phyloP scores from a whole-genome alignment of 1,139 yeast genomes.

The Candida mesenterica region DNA sequence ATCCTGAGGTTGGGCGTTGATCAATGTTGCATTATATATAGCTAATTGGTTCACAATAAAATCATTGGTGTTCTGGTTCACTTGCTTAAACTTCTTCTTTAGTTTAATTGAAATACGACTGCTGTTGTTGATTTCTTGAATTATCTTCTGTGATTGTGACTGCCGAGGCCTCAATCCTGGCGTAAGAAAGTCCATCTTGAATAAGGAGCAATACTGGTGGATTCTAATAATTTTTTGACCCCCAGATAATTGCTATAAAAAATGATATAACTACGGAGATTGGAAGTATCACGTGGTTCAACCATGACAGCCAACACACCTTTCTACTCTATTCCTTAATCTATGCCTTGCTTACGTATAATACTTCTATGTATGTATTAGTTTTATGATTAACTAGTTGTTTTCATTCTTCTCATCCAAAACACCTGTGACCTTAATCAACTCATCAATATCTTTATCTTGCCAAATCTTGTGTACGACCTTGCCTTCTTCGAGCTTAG shows the following conservation, averaged over 20 bases:
- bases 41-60: conserved; percentile 14
- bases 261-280: no score
- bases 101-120: conserved; percentile 15
- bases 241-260: background rate
- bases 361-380: background rate
- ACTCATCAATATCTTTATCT: conserved; percentile 69
- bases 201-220: background rate
- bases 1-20: conserved; percentile 2
- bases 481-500: conserved; percentile 47
- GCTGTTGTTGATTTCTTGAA: conserved; percentile 15
- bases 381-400: background rate
- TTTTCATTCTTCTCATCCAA: conserved; percentile 40
- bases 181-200: conserved; percentile 16
- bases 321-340: no score
- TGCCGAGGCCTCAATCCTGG: conserved; percentile 16
- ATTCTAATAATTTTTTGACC: no score
- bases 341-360: no score
- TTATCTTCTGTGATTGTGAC: conserved; percentile 12
- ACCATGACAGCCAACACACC: no score
- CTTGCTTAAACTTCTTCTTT: conserved; percentile 13
- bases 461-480: conserved; percentile 74
- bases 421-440: conserved; percentile 74
- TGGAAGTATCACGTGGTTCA: no score
- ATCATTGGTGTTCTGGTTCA: conserved; percentile 12
- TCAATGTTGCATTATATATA: background rate